These are phyloP conservation scores for Tephrocybe rancida DNA, from an alignment of 768 basidiomycete species.

Conservation along the genomic window DNA sequence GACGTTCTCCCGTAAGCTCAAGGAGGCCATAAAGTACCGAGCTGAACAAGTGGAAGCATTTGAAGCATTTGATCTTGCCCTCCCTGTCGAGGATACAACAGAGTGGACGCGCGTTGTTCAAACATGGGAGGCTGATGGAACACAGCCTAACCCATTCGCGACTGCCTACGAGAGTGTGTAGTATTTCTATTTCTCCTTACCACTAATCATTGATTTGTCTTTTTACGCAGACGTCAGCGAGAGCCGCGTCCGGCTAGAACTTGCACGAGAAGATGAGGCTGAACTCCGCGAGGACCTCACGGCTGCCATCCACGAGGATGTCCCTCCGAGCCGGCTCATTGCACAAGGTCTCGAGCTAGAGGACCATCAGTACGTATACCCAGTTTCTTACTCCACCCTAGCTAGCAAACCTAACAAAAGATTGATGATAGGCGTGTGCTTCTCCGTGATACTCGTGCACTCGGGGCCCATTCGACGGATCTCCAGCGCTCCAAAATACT, in stretches of 20 bases:
- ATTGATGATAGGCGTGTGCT: conserved; percentile 15
- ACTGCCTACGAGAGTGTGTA: background rate
- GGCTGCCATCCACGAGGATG: background rate
- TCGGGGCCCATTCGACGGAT: conserved; percentile 24
- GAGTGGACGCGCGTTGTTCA: conserved; percentile 5
- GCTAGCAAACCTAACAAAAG: too few species aligned
- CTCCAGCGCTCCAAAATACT: background rate
- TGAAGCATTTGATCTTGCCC: conserved; percentile 8
- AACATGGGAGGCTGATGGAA: conserved; percentile 6
- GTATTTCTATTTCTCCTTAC: background rate
- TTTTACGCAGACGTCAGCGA: conserved; percentile 6
- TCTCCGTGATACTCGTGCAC: conserved; percentile 7
- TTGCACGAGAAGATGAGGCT: background rate
- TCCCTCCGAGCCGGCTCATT: conserved; percentile 1
- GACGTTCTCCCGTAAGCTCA: conserved; percentile 12
- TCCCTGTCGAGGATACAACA: background rate
- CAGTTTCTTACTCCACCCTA: background rate
- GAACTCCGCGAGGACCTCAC: background rate
- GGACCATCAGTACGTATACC: conserved; percentile 30
- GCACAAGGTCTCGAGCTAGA: conserved; percentile 36
- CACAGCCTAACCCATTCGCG: conserved; percentile 8
- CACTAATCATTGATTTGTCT: background rate
- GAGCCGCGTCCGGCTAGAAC: background rate
- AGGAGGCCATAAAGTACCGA: conserved; percentile 6
- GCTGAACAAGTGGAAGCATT: conserved; percentile 12